Base-by-base conservation (phyloP, 805 yeast genomes). In the Candida parachauliodes region DNA sequence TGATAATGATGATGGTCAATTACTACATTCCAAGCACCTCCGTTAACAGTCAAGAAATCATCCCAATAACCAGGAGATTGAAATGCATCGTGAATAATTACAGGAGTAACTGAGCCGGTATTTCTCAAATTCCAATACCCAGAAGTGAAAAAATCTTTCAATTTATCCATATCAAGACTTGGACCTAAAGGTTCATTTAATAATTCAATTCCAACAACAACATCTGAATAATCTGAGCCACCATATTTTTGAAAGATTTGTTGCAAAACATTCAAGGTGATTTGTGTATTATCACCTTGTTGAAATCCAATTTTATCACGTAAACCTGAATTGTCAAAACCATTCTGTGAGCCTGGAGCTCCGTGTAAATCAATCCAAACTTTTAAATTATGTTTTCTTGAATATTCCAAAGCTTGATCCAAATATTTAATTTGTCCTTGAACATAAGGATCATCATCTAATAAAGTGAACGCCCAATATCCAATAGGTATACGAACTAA, bases 291-390 rank as follows among this genome's bases (percentile, higher is more conserved):
- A 40, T 72, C 68, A 23, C 67, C 71, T 31, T 70, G 54, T 51
- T 73, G 83, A 77, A 84, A 88, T 2, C 59, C 59, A 33, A 69
- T 54, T 2, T 50, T 27, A 54, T 83, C 96, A 51, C 95, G 75
- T 45, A 76, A 65, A 19, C 98, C 98, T 7, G 95, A 86, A 68
- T 89, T 89, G 61, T 89, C 98, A 54, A 88, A 91, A 10, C 97
- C 97, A 57, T 89, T 89, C 60, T 89, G 98, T 16, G 95, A 84
- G 16, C 96, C 97, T 23, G 96, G 94, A n/a, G 84, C 95, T 45
- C 97, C 97, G 57, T 89, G 98, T 52, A 89, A 62, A 59, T 91
- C 97, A 30, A 89, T 73, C 96, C 96, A 88, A 17, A 79, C 95
- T 54, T 81, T 80, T 45, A 89, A 54, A 28, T 70, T 73, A 46